phyloP scores from a whole-genome alignment of 2,329 filamentous ascomycete species.

The Colletotrichum sp. region DNA sequence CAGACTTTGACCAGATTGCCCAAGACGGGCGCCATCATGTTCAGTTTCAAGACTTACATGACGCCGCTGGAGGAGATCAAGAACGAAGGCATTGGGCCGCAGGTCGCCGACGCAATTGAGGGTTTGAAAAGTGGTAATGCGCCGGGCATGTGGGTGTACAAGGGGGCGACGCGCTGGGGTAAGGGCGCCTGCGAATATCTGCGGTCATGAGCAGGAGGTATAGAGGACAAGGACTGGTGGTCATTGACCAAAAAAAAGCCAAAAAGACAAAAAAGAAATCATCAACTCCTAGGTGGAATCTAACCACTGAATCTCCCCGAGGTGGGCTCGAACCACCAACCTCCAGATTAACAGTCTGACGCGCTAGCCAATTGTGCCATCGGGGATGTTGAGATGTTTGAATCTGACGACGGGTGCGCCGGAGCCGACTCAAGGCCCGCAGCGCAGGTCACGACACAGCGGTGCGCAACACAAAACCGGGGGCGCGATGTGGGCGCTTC shows the following conservation, averaged over 20 bases:
- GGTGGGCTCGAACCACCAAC: constrained; percentile 11
- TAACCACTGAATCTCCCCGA: background rate
- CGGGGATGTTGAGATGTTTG: background rate
- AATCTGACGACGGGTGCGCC: background rate
- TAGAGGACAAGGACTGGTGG: no score
- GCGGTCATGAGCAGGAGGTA: constrained; percentile 26
- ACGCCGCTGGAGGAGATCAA: constrained; percentile 54
- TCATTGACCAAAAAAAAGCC: background rate
- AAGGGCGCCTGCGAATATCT: constrained; percentile 51
- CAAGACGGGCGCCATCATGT: constrained; percentile 49
- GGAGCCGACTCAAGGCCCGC: background rate
- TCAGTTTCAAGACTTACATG: constrained; percentile 62
- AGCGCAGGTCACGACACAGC: background rate
- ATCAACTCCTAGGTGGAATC: background rate
- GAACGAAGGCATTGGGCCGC: constrained; percentile 49
- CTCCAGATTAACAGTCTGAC: constrained; percentile 10
- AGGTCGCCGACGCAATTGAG: constrained; percentile 58
- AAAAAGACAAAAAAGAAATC: background rate
- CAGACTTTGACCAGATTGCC: constrained; percentile 58
- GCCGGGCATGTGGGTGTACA: constrained; percentile 59
- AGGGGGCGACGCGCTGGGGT: constrained; percentile 53
- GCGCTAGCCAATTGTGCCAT: constrained; percentile 11
- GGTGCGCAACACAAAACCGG: background rate
- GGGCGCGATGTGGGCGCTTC: background rate
- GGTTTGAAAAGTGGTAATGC: constrained; percentile 55